Base-by-base conservation (phyloP, 2,329 filamentous ascomycete genomes). In the Exophiala oligosperma region DNA sequence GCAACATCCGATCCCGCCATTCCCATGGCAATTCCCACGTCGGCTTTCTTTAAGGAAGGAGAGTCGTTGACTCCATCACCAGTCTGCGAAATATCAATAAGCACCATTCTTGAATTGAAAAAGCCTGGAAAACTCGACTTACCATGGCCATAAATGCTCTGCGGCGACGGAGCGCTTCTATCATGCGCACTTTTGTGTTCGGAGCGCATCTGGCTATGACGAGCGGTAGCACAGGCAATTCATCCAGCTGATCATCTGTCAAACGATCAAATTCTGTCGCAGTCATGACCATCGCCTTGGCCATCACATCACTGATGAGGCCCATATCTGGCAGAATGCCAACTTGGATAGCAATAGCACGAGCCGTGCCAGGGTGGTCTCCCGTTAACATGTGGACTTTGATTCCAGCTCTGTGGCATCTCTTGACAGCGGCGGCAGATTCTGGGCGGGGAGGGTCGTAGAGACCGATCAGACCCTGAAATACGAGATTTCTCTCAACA, bases 1-100 rank as follows among this genome's bases (percentile, higher is more conserved):
- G 91, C 91, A 4, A 95, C 91, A 67, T 95, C 91, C 4, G 88
- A 91, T 1, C 91, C 91, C 2, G 88, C 85, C 72, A 83, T 76
- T 17, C 91, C 91, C 91, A 95, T 95, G 47, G 90, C 90, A 64
- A 94, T 96, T 65, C 90, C 91, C 11, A 96, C 90, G 70, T 96
- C 91, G 5, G 90, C 89, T 26, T 84, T 83, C 64, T 91, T 91
- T 41, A 95, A 78, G 2, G 90, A 92, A 0, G 91, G 91, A 2
- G 89, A 90, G 70, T 95, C 91, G 69, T 95, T 95, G 62, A 94
- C 91, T 55, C 91, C 91, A 64, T 95, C 91, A 65, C 91, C 91
- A 29, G 91, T 95, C 61, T 63, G 28, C n/a, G 12, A 4, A 12
- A n/a, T 12, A 11, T 32, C 37, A n/a, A 14, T 21, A 28, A 12